Base-by-base conservation (phyloP, 2,329 filamentous ascomycete species). In the Botryosphaeria agaves region DNA sequence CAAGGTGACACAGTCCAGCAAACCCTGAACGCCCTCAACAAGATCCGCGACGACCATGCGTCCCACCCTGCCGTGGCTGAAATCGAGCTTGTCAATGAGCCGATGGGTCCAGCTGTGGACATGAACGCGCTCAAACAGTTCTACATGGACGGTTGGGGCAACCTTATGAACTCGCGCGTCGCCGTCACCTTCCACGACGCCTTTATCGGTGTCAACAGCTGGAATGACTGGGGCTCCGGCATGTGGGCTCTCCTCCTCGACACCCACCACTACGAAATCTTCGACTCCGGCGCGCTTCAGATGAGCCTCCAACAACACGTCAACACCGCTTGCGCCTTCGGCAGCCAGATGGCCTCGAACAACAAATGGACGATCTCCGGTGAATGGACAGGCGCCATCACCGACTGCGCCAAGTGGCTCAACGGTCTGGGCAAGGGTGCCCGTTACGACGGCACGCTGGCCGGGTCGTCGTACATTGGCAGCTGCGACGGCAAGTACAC, bases 261-360 rank as follows among this genome's bases (percentile, higher is more conserved):
- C 36, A 62, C 58, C 3, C 58, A 63, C 30, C 53, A 59, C 43
- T 63, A 63, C 46, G 53, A 63, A 36, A 50, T 63, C 34, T 63
- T 63, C 39, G 49, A 53, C 41, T 42, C 42, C 23, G 44, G 42
- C 11, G 40, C 44, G 12, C 45, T 63, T 4, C 32, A 45, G 27
- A 48, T 55, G 48, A 50, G 47, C 36, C 42, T 51, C 19, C 38
- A 44, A 12, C 43, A 51, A 7, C 59, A 62, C 36, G 38, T 62
- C 37, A 44, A 36, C 17, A 52, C 47, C 11, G 59, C 57, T 2
- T 62, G 59, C 40, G 46, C 42, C 29, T 62, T 60, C 36, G 59
- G 59, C 26, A 46, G 36, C 19, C 46, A 55, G 33, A 63, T 63
- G 59, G 51, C 56, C 3, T 43, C 44, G 15, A 60, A 51, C 35